Percentiles rank a stretch among this genome's conserved stretches.
phyloP scores from a whole-genome alignment of 2,329 filamentous ascomycete species.

The Fusarium nygamai region DNA sequence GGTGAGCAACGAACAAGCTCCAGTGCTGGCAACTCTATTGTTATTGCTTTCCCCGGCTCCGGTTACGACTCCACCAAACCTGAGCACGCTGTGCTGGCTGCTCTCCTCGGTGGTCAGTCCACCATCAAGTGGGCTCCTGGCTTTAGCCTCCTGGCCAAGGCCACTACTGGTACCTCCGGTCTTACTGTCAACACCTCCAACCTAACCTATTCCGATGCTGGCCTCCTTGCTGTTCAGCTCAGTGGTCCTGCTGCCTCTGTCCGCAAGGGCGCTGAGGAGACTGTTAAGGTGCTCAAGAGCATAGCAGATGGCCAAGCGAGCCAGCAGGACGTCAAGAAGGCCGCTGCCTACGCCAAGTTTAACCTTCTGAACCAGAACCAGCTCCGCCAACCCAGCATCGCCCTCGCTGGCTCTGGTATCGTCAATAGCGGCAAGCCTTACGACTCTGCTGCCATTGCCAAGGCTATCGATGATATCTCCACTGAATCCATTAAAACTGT shows the following conservation, averaged over 20 bases:
- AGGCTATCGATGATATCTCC: conserved; percentile 83
- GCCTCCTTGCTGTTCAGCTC: conserved; percentile 86
- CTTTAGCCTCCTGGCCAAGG: conserved; percentile 90
- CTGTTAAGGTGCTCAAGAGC: conserved; percentile 84
- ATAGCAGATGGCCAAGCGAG: conserved; percentile 78
- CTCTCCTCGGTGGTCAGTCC: conserved; percentile 89
- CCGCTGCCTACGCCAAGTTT: conserved; percentile 93
- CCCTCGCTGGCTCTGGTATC: conserved; percentile 85
- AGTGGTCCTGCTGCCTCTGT: conserved; percentile 79
- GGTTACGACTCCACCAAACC: conserved; percentile 86
- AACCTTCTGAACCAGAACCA: conserved; percentile 85
- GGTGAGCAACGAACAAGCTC: conserved; percentile 92
- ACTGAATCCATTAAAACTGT: conserved; percentile 87
- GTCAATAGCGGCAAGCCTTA: conserved; percentile 84
- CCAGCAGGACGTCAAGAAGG: conserved; percentile 91
- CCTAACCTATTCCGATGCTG: conserved; percentile 90
- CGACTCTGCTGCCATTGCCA: conserved; percentile 82
- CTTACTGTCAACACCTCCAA: conserved; percentile 79
- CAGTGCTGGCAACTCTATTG: conserved; percentile 79
- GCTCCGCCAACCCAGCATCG: conserved; percentile 78
- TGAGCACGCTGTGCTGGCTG: conserved; percentile 85
- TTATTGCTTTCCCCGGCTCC: conserved; percentile 93
- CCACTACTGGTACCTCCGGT: conserved; percentile 71
- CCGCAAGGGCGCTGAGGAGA: conserved; percentile 76
- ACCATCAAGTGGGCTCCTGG: conserved; percentile 96